Evolutionary conservation across 257 asterid genomes (phyloP).

Genomic region (Hygrophila difformis): DNA sequence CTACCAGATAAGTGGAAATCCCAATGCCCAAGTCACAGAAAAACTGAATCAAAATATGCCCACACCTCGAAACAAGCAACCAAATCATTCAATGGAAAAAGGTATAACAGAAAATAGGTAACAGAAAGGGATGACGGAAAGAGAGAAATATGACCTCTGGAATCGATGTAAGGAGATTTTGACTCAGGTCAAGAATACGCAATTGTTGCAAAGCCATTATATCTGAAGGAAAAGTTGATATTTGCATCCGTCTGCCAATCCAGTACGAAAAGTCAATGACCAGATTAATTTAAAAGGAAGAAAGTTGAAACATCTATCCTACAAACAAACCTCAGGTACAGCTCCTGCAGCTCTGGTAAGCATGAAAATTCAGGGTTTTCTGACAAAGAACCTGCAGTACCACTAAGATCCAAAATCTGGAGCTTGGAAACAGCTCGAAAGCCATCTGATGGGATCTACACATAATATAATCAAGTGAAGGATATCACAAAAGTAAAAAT

Average conservation of each 20-base stretch:
- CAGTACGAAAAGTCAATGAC: conserved; percentile 19
- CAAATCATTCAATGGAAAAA: background rate
- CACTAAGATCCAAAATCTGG: conserved; percentile 86
- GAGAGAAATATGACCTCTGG: conserved; percentile 50
- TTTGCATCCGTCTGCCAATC: conserved; percentile 68
- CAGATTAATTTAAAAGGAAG: conserved; percentile 3
- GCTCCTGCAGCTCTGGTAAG: conserved; percentile 76
- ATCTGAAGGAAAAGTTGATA: conserved; percentile 61
- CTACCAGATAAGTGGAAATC: too few species aligned
- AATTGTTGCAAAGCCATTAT: conserved; percentile 49
- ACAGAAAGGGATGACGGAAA: background rate
- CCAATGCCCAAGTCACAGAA: too few species aligned
- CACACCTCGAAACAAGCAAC: too few species aligned
- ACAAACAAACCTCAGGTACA: conserved; percentile 68
- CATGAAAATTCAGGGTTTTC: conserved; percentile 64
- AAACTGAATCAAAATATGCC: too few species aligned
- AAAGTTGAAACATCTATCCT: conserved; percentile 11
- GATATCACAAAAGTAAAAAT: conserved; percentile 13
- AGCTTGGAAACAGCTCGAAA: conserved; percentile 68
- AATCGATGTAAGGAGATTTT: conserved; percentile 61
- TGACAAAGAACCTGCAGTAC: conserved; percentile 56
- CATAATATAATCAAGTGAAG: background rate
- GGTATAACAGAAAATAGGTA: background rate
- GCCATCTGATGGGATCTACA: conserved; percentile 75
- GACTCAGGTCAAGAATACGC: conserved; percentile 83